Evolutionary conservation across 1,284 basidiomycete species (phyloP).

Genomic region (Cerioporus squamosus): DNA sequence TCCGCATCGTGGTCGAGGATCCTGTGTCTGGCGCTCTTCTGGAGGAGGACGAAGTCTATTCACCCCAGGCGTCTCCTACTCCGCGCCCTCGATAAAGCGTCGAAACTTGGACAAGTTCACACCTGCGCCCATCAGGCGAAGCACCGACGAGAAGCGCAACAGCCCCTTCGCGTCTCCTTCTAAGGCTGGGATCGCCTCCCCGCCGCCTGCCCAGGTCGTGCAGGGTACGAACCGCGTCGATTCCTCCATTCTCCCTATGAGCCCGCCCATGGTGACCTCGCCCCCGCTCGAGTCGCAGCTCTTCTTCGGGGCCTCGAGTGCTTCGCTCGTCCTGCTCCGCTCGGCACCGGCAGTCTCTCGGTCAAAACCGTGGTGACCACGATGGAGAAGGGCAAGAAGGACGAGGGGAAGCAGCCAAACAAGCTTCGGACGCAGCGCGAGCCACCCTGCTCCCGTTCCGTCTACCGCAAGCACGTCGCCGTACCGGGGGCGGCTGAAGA

Average conservation of each 20-base stretch:
- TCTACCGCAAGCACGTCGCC: slow-evolving; percentile 24
- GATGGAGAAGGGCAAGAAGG: not conserved
- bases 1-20: slow-evolving; percentile 40
- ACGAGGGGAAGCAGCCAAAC: slow-evolving; percentile 10
- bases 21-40: slow-evolving; percentile 23
- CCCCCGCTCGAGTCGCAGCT: slow-evolving; percentile 39
- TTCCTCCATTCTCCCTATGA: slow-evolving; percentile 36
- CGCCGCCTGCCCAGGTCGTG: slow-evolving; percentile 5
- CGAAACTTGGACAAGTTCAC: slow-evolving; percentile 34
- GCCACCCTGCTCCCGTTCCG: slow-evolving; percentile 33
- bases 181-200: not conserved
- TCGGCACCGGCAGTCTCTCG: not conserved
- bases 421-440: slow-evolving; percentile 28
- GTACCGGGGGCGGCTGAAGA: slow-evolving; percentile 29
- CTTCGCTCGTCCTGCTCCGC: slow-evolving; percentile 17
- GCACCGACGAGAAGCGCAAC: slow-evolving; percentile 21
- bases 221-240: slow-evolving; percentile 19
- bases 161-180: slow-evolving; percentile 21
- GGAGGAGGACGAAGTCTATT: slow-evolving; percentile 11
- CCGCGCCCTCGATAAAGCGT: slow-evolving; percentile 18
- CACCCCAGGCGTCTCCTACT: slow-evolving; percentile 25
- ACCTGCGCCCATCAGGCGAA: slow-evolving; percentile 31
- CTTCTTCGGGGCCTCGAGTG: slow-evolving; percentile 32
- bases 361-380: too few relatives aligned
- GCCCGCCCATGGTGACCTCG: slow-evolving; percentile 38